Base-by-base conservation (phyloP, 345 rosid species). In the Pugionium cornutum region DNA sequence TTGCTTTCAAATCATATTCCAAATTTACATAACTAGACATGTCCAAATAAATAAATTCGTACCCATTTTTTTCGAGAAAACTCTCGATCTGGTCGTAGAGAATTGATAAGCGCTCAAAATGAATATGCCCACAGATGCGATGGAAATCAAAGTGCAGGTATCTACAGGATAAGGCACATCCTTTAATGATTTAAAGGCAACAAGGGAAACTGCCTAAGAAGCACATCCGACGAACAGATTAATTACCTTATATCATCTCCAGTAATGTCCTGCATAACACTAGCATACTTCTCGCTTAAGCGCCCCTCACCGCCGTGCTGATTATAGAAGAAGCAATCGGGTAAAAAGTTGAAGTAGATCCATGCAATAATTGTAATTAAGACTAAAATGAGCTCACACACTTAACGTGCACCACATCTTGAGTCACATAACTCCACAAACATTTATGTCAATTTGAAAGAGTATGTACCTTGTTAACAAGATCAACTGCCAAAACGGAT, bases 231-330 rank as follows among this genome's bases (percentile, higher is more conserved):
- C 66, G 62, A 68, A 74, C 70, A 59, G 54, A 77, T 62, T 58
- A 53, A 70, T 74, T 83, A 94, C 99, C 96, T 94, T 76, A 90
- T 79, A 83, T 90, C 99, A 39, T 94, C 92, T 64, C 88, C 80
- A 43, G 54, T 44, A 54, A 88, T 63, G 61, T 77, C 77, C 66
- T 90, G 89, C 86, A 94, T 80, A 49, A 89, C 64, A 61, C 66
- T 80, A 59, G 84, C 84, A 80, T 62, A 90, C 72, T 84, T 90
- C 76, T 84, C 97, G 53, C 85, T 69, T 67, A 94, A 77, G 72
- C 83, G 89, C 50, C 99, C 99, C 82, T 94, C 97, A 36, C 84
- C 88, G 52, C 99, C 99, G 72, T 87, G 91, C 99, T 90, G 88
- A 77, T 65, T 75, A 76, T 48, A 66, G 76, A 73, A 58, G 65